Percentiles rank a stretch among this genome's conserved stretches.
Conservation (phyloP, 257 asterid species). For the Plantago major region DNA sequence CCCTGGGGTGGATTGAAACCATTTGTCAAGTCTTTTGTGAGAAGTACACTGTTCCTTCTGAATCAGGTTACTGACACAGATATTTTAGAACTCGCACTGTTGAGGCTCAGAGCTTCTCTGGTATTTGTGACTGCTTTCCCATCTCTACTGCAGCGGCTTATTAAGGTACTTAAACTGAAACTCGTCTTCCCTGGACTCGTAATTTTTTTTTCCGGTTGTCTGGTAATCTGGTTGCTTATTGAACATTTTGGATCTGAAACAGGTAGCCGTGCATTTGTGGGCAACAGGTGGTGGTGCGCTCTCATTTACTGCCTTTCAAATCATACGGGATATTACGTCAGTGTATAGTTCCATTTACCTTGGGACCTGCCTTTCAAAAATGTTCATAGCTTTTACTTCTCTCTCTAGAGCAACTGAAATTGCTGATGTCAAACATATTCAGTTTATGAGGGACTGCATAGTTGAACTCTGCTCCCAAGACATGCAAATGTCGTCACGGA, state of each 20-base stretch:
- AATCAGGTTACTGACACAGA: conserved; percentile 76
- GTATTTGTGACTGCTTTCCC: conserved; percentile 71
- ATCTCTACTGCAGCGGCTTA: conserved; percentile 51
- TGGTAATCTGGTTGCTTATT: conserved; percentile 1
- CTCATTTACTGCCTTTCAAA: conserved; percentile 63
- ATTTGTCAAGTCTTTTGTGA: conserved; percentile 65
- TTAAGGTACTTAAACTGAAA: conserved; percentile 51
- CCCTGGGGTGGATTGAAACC: conserved; percentile 62
- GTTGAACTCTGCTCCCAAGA: conserved; percentile 71
- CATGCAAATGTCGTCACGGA: conserved; percentile 58
- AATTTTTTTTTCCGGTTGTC: neutral
- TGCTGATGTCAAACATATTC: conserved; percentile 50
- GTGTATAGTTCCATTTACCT: conserved; percentile 43
- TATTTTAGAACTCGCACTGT: conserved; percentile 63
- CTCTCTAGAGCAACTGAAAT: conserved; percentile 60
- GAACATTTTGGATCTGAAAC: conserved; percentile 23
- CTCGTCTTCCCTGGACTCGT: neutral
- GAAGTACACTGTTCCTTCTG: conserved; percentile 77
- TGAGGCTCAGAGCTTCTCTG: conserved; percentile 60
- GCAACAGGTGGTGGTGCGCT: conserved; percentile 65
- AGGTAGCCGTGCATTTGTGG: conserved; percentile 86
- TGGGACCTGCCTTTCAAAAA: conserved; percentile 63
- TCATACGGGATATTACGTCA: conserved; percentile 51
- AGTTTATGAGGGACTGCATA: conserved; percentile 62
- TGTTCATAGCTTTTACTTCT: conserved; percentile 51